Evolutionary conservation across 2,329 filamentous ascomycete species (phyloP).

Genomic region (Fusarium penzigii): DNA sequence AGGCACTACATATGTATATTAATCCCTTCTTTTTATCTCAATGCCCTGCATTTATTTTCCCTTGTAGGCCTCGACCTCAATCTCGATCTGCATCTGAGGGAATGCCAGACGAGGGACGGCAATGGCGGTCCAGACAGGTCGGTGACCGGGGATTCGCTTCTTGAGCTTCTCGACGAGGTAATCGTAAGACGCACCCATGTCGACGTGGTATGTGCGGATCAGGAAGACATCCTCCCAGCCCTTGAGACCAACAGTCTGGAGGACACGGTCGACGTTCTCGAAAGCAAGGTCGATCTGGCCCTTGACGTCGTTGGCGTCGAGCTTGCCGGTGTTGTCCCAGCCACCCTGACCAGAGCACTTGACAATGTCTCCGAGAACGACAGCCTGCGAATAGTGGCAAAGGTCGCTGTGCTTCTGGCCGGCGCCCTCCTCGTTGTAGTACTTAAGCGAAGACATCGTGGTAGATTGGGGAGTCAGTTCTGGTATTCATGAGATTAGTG

Average conservation of each 20-base stretch:
- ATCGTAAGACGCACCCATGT: slow-evolving; percentile 18
- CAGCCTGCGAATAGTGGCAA: slow-evolving; percentile 28
- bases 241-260: slow-evolving; percentile 22
- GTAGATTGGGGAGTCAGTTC: too few species aligned
- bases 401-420: too few species aligned
- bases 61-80: slow-evolving; percentile 23
- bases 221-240: slow-evolving; percentile 32
- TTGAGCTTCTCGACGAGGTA: slow-evolving; percentile 10
- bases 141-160: slow-evolving; percentile 12
- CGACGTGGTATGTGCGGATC: slow-evolving; percentile 25
- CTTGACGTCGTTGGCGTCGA: slow-evolving; percentile 13
- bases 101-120: slow-evolving; percentile 17
- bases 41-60: too few species aligned
- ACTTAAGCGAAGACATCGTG: too few species aligned
- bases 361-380: slow-evolving; percentile 23
- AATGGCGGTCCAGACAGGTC: slow-evolving; percentile 9
- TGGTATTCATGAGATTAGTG: too few species aligned
- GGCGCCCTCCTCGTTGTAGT: too few species aligned
- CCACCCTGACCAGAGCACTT: slow-evolving; percentile 29
- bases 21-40: too few species aligned
- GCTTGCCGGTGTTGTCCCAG: slow-evolving; percentile 16
- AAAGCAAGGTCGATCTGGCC: slow-evolving; percentile 19
- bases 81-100: slow-evolving; percentile 22
- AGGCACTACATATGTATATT: too few species aligned
- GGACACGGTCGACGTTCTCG: slow-evolving; percentile 26